Conservation (phyloP, 2,329 filamentous ascomycete genomes). For the Curvularia hawaiiensis region DNA sequence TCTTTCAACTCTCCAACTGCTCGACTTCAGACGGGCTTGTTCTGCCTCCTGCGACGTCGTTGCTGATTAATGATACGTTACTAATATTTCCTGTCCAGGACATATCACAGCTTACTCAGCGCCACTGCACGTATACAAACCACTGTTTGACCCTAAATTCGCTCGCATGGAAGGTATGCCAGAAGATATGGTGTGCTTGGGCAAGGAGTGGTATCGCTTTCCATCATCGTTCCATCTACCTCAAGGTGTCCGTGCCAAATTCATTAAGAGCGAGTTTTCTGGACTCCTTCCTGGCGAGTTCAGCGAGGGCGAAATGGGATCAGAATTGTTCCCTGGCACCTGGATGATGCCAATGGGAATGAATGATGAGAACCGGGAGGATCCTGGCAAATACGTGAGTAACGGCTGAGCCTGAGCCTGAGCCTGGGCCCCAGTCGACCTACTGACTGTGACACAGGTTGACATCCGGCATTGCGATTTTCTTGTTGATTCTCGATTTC, state of each 20-base stretch:
- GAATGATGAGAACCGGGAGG: conserved; percentile 91
- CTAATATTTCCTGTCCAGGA: conserved; percentile 43
- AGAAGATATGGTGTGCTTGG: conserved; percentile 81
- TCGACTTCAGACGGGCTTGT: not conserved
- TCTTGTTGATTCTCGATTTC: conserved; percentile 85
- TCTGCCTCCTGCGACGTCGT: not conserved
- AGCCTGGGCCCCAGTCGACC: too few relatives aligned
- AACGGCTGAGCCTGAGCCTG: not conserved
- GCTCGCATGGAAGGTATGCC: conserved; percentile 66
- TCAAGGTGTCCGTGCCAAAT: conserved; percentile 81
- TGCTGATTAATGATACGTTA: not conserved
- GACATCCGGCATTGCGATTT: conserved; percentile 78
- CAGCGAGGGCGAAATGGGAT: conserved; percentile 70
- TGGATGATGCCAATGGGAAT: conserved; percentile 82
- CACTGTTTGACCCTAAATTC: conserved; percentile 63
- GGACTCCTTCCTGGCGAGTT: conserved; percentile 93
- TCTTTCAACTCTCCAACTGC: not conserved
- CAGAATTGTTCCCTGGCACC: conserved; percentile 80
- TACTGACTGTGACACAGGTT: conserved; percentile 52
- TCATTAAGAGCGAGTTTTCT: conserved; percentile 86
- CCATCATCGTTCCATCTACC: conserved; percentile 92
- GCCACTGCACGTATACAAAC: conserved; percentile 72
- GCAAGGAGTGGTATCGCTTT: conserved; percentile 98
- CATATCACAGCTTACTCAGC: conserved; percentile 83
- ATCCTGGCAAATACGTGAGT: conserved; percentile 81